These are phyloP conservation scores for Sporisorium sorghi DNA, from an alignment of 1,284 basidiomycete species.

Conservation along the genomic window DNA sequence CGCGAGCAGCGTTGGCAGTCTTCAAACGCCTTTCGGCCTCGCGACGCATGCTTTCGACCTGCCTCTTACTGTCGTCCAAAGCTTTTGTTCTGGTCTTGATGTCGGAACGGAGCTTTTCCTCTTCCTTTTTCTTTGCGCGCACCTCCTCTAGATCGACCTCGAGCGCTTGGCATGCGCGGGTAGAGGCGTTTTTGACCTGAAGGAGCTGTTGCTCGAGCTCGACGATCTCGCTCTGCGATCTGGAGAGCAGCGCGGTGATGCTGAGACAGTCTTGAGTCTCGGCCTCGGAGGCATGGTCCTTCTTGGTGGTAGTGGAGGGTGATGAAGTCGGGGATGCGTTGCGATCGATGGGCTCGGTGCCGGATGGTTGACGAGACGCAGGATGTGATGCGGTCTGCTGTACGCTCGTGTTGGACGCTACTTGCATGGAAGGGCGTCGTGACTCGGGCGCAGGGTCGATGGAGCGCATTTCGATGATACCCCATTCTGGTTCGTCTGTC, in stretches of 20 bases:
- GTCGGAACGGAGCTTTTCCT: slow-evolving; percentile 82
- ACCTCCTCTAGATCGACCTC: slow-evolving; percentile 80
- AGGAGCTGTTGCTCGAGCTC: slow-evolving; percentile 81
- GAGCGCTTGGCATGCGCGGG: slow-evolving; percentile 74
- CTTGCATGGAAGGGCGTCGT: slow-evolving; percentile 26
- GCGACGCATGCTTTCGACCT: slow-evolving; percentile 80
- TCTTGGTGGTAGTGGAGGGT: slow-evolving; percentile 1
- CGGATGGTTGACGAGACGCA: slow-evolving; percentile 6
- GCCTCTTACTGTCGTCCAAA: slow-evolving; percentile 86
- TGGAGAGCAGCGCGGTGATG: slow-evolving; percentile 31
- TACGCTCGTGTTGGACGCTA: slow-evolving; percentile 9
- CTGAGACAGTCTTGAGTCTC: slow-evolving; percentile 31
- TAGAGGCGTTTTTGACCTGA: slow-evolving; percentile 75
- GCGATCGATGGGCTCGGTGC: slow-evolving; percentile 5
- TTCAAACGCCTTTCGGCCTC: slow-evolving; percentile 90
- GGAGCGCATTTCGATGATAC: slow-evolving; percentile 75
- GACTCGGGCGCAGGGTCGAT: slow-evolving; percentile 40
- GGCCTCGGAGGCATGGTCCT: slow-evolving; percentile 1
- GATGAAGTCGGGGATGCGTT: slow-evolving; percentile 3
- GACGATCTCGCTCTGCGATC: slow-evolving; percentile 29
- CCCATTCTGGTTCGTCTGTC: slow-evolving; percentile 73
- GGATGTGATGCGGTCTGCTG: slow-evolving; percentile 10
- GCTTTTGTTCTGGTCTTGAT: slow-evolving; percentile 83
- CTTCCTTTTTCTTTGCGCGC: slow-evolving; percentile 81
- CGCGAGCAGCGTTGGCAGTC: slow-evolving; percentile 76